A percentile compares a stretch with the other conserved stretches of the same genome.
Evolutionary conservation across 345 rosid species (phyloP).

Genomic region (Anacardium occidentale): DNA sequence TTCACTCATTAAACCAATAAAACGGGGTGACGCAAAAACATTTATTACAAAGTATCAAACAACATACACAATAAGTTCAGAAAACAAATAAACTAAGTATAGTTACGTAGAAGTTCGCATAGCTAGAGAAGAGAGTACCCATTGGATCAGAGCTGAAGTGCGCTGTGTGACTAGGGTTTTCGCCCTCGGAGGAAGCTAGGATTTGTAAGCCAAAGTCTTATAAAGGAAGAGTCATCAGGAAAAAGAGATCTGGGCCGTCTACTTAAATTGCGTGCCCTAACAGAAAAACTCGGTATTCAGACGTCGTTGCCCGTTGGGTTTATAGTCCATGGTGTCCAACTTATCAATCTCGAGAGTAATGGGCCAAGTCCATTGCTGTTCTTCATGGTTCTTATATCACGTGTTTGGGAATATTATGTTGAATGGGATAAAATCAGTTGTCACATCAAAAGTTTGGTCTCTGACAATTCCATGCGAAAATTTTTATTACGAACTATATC

Average conservation of each 20-base stretch:
- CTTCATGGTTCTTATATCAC: too few relatives aligned
- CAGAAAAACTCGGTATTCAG: too few relatives aligned
- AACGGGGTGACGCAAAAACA: neutral
- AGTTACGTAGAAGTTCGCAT: neutral
- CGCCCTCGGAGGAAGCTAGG: neutral
- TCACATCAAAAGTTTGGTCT: too few relatives aligned
- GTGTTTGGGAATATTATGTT: too few relatives aligned
- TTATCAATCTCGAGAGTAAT: too few relatives aligned
- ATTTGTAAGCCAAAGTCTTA: neutral
- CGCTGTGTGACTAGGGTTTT: conserved; percentile 4
- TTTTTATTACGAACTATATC: too few relatives aligned
- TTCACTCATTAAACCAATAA: neutral
- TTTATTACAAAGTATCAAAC: neutral
- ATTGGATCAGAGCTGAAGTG: conserved; percentile 8
- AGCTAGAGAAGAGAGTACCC: conserved; percentile 5
- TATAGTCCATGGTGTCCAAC: too few relatives aligned
- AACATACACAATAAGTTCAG: neutral
- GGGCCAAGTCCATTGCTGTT: too few relatives aligned
- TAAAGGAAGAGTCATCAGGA: neutral
- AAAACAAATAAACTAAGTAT: neutral
- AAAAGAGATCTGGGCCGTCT: conserved; percentile 21
- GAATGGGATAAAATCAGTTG: too few relatives aligned
- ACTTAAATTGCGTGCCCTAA: neutral
- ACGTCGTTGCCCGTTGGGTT: neutral
- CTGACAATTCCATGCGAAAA: too few relatives aligned